These are phyloP conservation scores for Diaporthe velutina DNA, from an alignment of 2,329 filamentous ascomycete genomes.

Conservation along the genomic window DNA sequence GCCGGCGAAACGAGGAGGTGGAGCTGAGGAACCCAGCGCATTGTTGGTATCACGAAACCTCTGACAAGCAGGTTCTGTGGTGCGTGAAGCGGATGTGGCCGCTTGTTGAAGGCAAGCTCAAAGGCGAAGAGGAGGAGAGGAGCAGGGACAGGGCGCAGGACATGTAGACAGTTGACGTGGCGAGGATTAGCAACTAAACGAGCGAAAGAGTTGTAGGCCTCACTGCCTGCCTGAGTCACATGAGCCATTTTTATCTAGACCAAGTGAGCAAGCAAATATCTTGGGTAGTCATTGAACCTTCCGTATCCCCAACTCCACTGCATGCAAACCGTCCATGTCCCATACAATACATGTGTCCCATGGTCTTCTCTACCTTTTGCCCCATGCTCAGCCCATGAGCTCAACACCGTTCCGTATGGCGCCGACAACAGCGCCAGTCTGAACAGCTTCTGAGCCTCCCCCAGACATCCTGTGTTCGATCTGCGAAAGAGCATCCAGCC, in stretches of 20 bases:
- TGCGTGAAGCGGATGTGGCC: constrained; percentile 25
- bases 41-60: constrained; percentile 32
- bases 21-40: constrained; percentile 27
- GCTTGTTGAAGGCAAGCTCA: constrained; percentile 15
- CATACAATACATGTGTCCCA: not conserved
- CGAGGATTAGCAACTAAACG: not conserved
- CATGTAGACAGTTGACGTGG: not conserved
- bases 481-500: constrained; percentile 91
- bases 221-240: not conserved
- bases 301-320: constrained; percentile 29
- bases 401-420: constrained; percentile 90
- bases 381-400: constrained; percentile 59
- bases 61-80: constrained; percentile 26
- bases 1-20: constrained; percentile 18
- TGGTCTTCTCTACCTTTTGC: not conserved
- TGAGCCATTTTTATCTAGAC: constrained; percentile 25
- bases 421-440: constrained; percentile 93
- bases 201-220: not conserved
- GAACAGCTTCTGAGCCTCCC: constrained; percentile 87
- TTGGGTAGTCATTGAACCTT: constrained; percentile 23
- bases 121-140: not conserved
- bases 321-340: constrained; percentile 27
- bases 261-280: constrained; percentile 11
- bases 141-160: too few species aligned
- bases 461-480: constrained; percentile 93